Evolutionary conservation across 1,284 basidiomycete genomes (phyloP).

Genomic region (Cutaneotrichosporon arboriforme): DNA sequence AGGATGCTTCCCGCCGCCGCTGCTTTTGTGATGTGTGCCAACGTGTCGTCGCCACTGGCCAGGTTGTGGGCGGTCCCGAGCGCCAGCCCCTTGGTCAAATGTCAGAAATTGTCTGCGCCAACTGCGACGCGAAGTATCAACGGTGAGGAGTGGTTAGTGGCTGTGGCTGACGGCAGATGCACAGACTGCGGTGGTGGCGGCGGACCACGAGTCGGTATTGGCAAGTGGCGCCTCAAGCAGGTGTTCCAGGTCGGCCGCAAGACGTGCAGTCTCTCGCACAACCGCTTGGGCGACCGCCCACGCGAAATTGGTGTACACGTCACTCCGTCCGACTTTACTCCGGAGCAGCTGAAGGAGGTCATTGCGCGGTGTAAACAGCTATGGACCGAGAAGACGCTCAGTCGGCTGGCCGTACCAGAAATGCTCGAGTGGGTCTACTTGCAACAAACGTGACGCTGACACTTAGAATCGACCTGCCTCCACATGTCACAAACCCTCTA

Average conservation of each 20-base stretch:
- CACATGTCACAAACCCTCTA: slow-evolving; percentile 33
- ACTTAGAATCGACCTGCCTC: slow-evolving; percentile 38
- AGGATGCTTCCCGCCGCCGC: slow-evolving; percentile 11
- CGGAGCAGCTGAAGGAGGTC: slow-evolving; percentile 44
- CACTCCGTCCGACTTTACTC: slow-evolving; percentile 41
- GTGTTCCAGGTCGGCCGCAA: slow-evolving; percentile 49
- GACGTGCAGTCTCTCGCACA: slow-evolving; percentile 49
- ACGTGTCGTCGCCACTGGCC: slow-evolving; percentile 35
- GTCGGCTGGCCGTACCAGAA: slow-evolving; percentile 46
- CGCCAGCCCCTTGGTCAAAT: slow-evolving; percentile 27
- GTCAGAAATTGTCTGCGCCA: slow-evolving; percentile 37
- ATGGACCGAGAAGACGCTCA: slow-evolving; percentile 46
- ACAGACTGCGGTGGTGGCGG: slow-evolving; percentile 46
- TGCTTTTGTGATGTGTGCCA: slow-evolving; percentile 47
- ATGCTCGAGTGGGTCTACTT: slow-evolving; percentile 41
- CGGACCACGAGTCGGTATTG: slow-evolving; percentile 47
- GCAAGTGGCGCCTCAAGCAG: slow-evolving; percentile 51
- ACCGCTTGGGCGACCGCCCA: slow-evolving; percentile 41
- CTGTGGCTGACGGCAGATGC: slow-evolving; percentile 10
- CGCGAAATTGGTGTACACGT: slow-evolving; percentile 45
- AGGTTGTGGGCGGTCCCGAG: slow-evolving; percentile 31
- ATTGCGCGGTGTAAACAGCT: slow-evolving; percentile 40
- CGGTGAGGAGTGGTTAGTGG: slow-evolving; percentile 18
- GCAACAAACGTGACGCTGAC: background rate
- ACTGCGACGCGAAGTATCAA: slow-evolving; percentile 43